phyloP scores from a whole-genome alignment of 1,139 yeast genomes.

The Arxiozyma heterogenica region DNA sequence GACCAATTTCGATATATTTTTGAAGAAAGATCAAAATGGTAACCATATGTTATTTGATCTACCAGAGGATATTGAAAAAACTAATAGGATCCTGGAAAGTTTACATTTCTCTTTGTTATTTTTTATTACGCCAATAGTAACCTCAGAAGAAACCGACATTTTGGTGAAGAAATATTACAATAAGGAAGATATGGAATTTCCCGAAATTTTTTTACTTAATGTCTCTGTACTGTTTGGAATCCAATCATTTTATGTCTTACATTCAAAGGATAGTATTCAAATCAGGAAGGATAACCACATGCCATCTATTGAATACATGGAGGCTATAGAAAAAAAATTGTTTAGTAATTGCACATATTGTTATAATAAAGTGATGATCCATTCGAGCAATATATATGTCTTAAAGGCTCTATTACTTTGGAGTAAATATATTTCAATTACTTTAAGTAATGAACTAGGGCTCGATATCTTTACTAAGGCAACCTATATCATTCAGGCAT shows the following conservation, averaged over 20 bases:
- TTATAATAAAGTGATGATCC: constrained; percentile 10
- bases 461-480: constrained; percentile 12
- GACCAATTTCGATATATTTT: constrained; percentile 12
- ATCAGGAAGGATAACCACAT: constrained; percentile 10
- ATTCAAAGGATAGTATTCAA: constrained; percentile 1
- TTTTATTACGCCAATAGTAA: constrained; percentile 1
- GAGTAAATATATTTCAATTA: constrained; percentile 7
- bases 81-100: constrained; percentile 6
- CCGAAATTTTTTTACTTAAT: constrained; percentile 11
- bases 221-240: constrained; percentile 9
- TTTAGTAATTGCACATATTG: constrained; percentile 10
- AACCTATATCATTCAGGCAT: constrained; percentile 8
- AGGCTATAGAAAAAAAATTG: constrained; percentile 7
- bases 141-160: constrained; percentile 2
- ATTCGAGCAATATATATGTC: constrained; percentile 8
- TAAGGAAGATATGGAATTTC: constrained; percentile 5
- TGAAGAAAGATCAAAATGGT: constrained; percentile 4
- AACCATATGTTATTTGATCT: constrained; percentile 9
- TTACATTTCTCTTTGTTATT: constrained; percentile 5
- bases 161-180: constrained; percentile 8
- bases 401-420: constrained; percentile 13
- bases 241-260: constrained; percentile 3
- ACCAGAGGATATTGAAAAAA: constrained; percentile 11
- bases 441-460: constrained; percentile 10
- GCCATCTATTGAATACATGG: constrained; percentile 5